Base-by-base conservation (phyloP, 2,329 filamentous ascomycete genomes). In the Diaporthe sp. region DNA sequence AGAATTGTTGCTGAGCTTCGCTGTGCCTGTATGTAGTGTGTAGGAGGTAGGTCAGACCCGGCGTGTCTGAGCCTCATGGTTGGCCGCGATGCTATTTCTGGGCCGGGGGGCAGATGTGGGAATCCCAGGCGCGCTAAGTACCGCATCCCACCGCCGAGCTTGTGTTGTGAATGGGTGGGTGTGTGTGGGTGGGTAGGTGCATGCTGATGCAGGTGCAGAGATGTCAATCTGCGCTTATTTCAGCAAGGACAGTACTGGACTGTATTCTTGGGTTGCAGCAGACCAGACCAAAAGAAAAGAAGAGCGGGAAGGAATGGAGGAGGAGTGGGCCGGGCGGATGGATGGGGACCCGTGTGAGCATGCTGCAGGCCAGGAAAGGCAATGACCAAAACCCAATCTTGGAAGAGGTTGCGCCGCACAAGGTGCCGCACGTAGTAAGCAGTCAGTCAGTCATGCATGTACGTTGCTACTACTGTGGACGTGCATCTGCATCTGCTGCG, bases 41-140 rank as follows among this genome's bases (percentile, higher is more conserved):
- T 54, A 68, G 60, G 47, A 73, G 54, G 61, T 54, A 47, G 61
- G 61, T 54, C 61, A 68, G 71, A 68, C 61, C 71, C 33, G 61
- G 45, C 61, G 28, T 66, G 47, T 73, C 60, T 69, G 71, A 42
- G 45, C 61, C 64, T 60, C 72, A 68, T 71, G 66, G 67, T 61
- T 74, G 72, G 72, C 72, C 66, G 72, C 52, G 15, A 22, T 47
- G 61, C 72, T 74, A 74, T 74, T 74, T 74, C 61, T 40, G 45
- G 70, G n/a, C n/a, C n/a, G n/a, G n/a, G n/a, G n/a, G n/a, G n/a
- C 47, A 25, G 54, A 25, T 12, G 28, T 52, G 28, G 25, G 12
- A 60, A 54, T 30, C 30, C 69, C 52, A 71, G 30, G 50, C 54
- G 64, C 47, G 64, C 64, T 54, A 64, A 64, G 25, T 64, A 40